Percentiles rank a stretch among this genome's conserved stretches.
Evolutionary conservation across 2,329 filamentous ascomycete species (phyloP).

Genomic region (Drechslerella coelobrocha): DNA sequence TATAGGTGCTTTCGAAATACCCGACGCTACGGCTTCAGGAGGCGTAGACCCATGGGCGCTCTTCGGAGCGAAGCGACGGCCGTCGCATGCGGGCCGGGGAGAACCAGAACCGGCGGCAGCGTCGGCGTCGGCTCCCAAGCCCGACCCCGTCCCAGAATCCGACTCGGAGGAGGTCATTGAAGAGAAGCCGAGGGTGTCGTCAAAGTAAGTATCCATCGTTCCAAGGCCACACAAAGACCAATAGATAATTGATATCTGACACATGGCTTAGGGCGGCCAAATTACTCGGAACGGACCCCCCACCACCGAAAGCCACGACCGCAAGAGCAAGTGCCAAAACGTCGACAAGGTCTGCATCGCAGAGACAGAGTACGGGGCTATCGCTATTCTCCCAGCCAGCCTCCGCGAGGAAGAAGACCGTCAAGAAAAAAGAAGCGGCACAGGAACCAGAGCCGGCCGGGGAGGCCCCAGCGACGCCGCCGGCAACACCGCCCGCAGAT

Average conservation of each 20-base stretch:
- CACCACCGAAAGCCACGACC: constrained; percentile 17
- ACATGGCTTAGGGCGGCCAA: constrained; percentile 34
- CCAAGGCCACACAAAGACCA: constrained; percentile 19
- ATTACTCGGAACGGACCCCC: constrained; percentile 36
- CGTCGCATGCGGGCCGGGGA: constrained; percentile 19
- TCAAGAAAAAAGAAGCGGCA: constrained; percentile 34
- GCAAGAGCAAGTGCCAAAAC: neutral
- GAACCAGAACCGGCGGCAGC: constrained; percentile 15
- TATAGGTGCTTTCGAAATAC: constrained; percentile 43
- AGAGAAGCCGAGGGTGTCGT: constrained; percentile 5
- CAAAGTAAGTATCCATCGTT: neutral
- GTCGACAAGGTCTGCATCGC: constrained; percentile 5
- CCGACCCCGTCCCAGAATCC: constrained; percentile 10
- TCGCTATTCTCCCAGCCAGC: constrained; percentile 28
- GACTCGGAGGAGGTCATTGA: constrained; percentile 21
- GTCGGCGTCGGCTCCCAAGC: constrained; percentile 14
- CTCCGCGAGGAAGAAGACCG: constrained; percentile 35
- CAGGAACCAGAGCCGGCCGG: neutral
- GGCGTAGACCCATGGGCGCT: constrained; percentile 48
- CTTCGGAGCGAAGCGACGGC: constrained; percentile 49
- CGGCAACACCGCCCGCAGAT: constrained; percentile 6
- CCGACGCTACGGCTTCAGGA: constrained; percentile 49
- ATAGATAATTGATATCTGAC: constrained; percentile 13
- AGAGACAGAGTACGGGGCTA: constrained; percentile 30
- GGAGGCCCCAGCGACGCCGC: neutral